A percentile compares a stretch with the other conserved stretches of the same genome.
Evolutionary conservation across 306 rosid species (phyloP).

Genomic region (Arachis hypogaea): DNA sequence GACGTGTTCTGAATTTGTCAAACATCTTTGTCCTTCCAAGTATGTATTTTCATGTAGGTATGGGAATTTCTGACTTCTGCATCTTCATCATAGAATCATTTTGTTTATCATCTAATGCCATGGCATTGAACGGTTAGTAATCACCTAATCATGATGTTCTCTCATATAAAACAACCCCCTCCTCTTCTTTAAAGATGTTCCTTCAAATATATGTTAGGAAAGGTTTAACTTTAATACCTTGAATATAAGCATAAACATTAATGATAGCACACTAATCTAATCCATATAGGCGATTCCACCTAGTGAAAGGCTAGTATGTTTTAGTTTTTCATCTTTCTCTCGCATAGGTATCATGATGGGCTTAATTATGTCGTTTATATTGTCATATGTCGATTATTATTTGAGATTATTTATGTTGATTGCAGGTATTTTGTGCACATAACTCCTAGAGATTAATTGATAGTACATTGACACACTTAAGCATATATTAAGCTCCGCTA

Average conservation of each 20-base stretch:
- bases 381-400: not conserved
- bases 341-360: not conserved
- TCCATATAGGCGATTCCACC: not conserved
- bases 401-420: not conserved
- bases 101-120: slow-evolving; percentile 79
- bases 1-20: slow-evolving; percentile 5
- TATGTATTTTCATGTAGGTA: slow-evolving; percentile 53
- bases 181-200: not conserved
- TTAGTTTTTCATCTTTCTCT: not conserved
- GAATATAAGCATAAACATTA: not conserved
- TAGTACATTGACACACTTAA: too few relatives aligned
- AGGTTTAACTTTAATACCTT: too few relatives aligned
- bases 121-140: slow-evolving; percentile 76
- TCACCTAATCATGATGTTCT: not conserved
- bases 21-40: slow-evolving; percentile 35
- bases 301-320: not conserved
- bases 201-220: not conserved
- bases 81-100: slow-evolving; percentile 74
- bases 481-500: too few relatives aligned
- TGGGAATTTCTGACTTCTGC: slow-evolving; percentile 91
- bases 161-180: not conserved
- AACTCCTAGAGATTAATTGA: too few relatives aligned
- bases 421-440: not conserved
- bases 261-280: too few relatives aligned
- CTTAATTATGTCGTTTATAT: slow-evolving; percentile 4